Conservation (phyloP, 306 rosid genomes). For the Acacia crassicarpa region DNA sequence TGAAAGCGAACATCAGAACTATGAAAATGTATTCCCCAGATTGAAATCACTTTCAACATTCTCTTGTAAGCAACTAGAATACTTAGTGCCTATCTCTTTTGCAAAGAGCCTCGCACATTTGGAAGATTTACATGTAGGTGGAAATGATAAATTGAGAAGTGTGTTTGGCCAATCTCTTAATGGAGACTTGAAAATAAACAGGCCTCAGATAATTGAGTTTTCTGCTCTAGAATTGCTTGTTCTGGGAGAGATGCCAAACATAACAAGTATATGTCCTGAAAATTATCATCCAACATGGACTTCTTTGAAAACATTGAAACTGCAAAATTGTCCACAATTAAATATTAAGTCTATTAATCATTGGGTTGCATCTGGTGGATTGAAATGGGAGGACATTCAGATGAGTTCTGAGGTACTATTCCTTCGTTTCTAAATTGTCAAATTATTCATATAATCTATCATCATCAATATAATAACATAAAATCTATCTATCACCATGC, state of each 20-base stretch:
- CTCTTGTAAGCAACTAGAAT: conserved; percentile 4
- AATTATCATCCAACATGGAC: background rate
- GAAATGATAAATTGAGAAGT: background rate
- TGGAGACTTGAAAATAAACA: background rate
- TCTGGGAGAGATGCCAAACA: rapidly evolving
- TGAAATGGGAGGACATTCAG: background rate
- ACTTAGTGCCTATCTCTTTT: background rate
- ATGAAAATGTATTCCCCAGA: background rate
- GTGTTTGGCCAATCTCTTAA: background rate
- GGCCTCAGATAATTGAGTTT: background rate
- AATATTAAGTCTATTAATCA: background rate
- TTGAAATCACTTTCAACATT: rapidly evolving
- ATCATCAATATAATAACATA: no score
- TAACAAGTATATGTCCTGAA: background rate
- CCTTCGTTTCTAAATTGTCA: no score
- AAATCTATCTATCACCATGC: background rate
- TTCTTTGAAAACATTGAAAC: rapidly evolving
- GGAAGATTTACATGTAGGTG: background rate
- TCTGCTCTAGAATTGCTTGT: background rate
- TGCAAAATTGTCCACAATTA: background rate
- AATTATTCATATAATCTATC: no score
- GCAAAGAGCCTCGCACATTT: background rate
- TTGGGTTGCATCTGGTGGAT: background rate
- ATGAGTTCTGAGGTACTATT: background rate
- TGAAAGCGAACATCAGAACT: background rate